Conservation (phyloP, 192 early-diverging fungal genomes). For the Glomus cerebriforme region DNA sequence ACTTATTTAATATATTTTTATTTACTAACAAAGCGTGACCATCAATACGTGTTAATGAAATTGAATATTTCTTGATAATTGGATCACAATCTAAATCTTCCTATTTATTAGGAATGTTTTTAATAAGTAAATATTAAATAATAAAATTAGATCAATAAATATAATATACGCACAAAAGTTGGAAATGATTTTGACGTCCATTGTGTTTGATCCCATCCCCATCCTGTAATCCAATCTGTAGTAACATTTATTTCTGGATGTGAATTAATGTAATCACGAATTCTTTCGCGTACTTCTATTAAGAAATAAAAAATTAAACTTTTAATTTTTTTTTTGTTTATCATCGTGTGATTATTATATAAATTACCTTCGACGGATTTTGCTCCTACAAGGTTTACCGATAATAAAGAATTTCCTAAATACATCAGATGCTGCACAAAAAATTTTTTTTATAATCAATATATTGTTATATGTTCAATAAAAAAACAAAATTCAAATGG, state of each 20-base stretch:
- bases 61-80: conserved; percentile 42
- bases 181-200: conserved; percentile 46
- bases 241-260: conserved; percentile 8
- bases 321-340: background rate
- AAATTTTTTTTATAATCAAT: background rate
- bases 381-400: conserved; percentile 13
- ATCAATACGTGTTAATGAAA: conserved; percentile 49
- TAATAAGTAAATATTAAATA: background rate
- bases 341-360: background rate
- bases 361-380: conserved; percentile 18
- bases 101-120: background rate
- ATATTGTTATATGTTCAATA: background rate
- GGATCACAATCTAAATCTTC: conserved; percentile 47
- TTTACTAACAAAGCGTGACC: conserved; percentile 56
- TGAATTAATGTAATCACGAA: background rate
- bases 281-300: background rate
- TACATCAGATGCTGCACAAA: conserved; percentile 45
- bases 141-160: background rate
- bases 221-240: conserved; percentile 46
- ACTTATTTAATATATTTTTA: conserved; percentile 24
- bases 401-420: conserved; percentile 33
- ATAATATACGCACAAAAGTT: conserved; percentile 30
- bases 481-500: background rate
- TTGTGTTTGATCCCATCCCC: conserved; percentile 58
- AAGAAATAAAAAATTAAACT: background rate